phyloP scores from a whole-genome alignment of 2,329 filamentous ascomycete genomes.

The Furcasterigmium sp. region DNA sequence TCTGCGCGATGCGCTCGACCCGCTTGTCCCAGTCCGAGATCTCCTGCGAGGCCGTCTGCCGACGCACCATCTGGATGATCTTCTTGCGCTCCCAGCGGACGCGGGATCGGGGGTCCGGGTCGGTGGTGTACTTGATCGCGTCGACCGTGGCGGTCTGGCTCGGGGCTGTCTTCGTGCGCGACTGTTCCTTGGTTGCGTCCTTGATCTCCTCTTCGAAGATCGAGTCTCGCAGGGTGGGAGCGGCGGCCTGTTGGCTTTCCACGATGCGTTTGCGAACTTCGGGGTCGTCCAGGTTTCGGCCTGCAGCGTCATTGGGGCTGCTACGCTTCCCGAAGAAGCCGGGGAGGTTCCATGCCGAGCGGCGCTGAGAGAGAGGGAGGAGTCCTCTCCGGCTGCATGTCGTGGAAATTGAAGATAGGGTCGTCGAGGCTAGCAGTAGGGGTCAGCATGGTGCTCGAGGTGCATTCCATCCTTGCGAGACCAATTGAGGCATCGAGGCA shows the following conservation, averaged over 20 bases:
- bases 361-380: constrained; percentile 26
- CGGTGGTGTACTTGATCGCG: constrained; percentile 58
- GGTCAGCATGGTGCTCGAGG: neutral
- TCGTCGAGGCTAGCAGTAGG: neutral
- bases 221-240: constrained; percentile 45
- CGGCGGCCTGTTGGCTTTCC: constrained; percentile 22
- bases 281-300: constrained; percentile 35
- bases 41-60: constrained; percentile 53
- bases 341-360: constrained; percentile 36
- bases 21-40: constrained; percentile 42
- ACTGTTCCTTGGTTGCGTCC: constrained; percentile 15
- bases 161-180: constrained; percentile 30
- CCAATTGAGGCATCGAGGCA: neutral
- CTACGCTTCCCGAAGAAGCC: constrained; percentile 26
- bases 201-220: constrained; percentile 57
- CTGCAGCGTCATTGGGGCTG: constrained; percentile 20
- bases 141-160: constrained; percentile 26
- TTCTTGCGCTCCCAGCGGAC: constrained; percentile 78
- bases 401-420: neutral
- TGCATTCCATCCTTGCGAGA: no score
- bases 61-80: constrained; percentile 69
- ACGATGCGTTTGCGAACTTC: constrained; percentile 35
- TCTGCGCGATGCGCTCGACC: constrained; percentile 61
- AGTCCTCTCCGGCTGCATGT: constrained; percentile 6
- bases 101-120: constrained; percentile 70